These are phyloP conservation scores for Eucalyptus microcorys DNA, from an alignment of 345 rosid species.

Conservation along the genomic window DNA sequence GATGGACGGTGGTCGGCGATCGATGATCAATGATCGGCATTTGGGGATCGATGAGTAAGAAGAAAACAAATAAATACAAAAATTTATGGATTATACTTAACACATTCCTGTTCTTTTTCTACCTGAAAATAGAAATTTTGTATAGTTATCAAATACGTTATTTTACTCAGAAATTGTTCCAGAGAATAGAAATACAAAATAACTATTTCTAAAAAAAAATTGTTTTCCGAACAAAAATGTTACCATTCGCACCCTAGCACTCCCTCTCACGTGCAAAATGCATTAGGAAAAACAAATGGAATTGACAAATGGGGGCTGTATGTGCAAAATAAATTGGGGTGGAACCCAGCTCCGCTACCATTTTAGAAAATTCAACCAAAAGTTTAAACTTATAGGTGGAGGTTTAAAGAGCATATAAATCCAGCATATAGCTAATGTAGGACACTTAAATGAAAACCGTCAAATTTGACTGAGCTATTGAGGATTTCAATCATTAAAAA, in stretches of 20 bases:
- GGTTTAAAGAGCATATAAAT: not conserved
- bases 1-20: rapidly evolving
- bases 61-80: too few species aligned
- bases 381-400: not conserved
- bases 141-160: too few species aligned
- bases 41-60: too few species aligned
- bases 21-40: rapidly evolving
- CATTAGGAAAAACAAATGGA: not conserved
- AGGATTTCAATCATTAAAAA: not conserved
- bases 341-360: not conserved
- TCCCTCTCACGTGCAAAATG: not conserved
- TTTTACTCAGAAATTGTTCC: rapidly evolving
- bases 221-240: rapidly evolving
- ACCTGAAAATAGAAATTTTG: rapidly evolving
- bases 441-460: not conserved
- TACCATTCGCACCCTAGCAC: too few species aligned
- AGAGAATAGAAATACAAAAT: too few species aligned
- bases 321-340: not conserved
- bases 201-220: too few species aligned
- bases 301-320: not conserved
- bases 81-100: too few species aligned
- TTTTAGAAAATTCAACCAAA: not conserved
- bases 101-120: too few species aligned
- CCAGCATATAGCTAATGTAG: not conserved
- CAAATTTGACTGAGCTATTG: not conserved